Base-by-base conservation (phyloP, 257 asterid species). In the Haberlea rhodopensis region DNA sequence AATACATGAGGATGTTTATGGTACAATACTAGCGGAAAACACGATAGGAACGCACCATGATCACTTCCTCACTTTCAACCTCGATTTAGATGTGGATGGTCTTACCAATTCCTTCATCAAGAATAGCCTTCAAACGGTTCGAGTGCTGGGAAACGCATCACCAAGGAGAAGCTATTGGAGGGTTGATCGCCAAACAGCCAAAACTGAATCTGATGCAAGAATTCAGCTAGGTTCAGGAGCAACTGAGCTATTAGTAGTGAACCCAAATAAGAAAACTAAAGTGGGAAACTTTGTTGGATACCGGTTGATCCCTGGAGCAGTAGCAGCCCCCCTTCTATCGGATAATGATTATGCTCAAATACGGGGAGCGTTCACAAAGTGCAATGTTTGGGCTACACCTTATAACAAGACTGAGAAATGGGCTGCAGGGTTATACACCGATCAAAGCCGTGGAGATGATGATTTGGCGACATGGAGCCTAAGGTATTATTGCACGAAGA, bases 81-180 rank as follows among this genome's bases (percentile, higher is more conserved):
- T 85, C 16, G 94, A 81, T 37, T 27, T 87, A 8, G 95, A 81
- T 52, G 62, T 87, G 2, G 92, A 87, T 37, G 85, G 90, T 22
- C 70, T 19, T 1, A 68, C 62, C 25, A 87, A 87, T 54, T 81
- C 95, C 55, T 74, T 87, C 24, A 69, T 81, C 45, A 85, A 85
- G 53, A 73, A 73, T 10, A 71, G 53, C 20, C 75, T 85, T 4
- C 31, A 66, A 24, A 83, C 76, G 21, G 70, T 21, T 4, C 76
- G 34, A 13, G 73, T 31, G 48, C 15, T 23, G 0, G 59, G 45
- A 1, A 49, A 51, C 7, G 15, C 5, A 6, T 67, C 79, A 7
- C 82, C 79, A 10, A 75, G 87, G 75, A 78, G 46, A 60, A 82
- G 88, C 74, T 85, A 82, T 16, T 82, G 88, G 91, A 76, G 29